Base-by-base conservation (phyloP, 192 early-diverging fungal genomes). In the Podila clonocystis region DNA sequence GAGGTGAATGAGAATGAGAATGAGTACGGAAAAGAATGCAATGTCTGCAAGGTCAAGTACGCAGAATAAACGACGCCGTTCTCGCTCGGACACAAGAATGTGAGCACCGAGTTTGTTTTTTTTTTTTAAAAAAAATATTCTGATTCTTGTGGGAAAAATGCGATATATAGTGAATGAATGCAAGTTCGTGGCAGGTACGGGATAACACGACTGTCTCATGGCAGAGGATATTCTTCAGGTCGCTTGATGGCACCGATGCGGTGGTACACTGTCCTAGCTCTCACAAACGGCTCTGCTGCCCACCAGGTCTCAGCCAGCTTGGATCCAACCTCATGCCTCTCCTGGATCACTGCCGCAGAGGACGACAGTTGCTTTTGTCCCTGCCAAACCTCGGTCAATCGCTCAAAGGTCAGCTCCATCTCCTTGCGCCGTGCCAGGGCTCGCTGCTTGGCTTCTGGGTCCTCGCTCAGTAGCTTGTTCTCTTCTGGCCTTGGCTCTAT, bases 311-410 rank as follows among this genome's bases (percentile, higher is more conserved):
- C 77, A 3, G 70, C 77, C 67, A 80, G 63, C 41, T 63, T 55
- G 22, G 29, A 31, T 20, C 77, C 77, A 17, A 80, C 77, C 20
- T 80, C 77, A 19, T 73, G 31, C 5, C 77, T 33, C 38, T 80
- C 77, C 49, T 80, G 77, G 15, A 73, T 80, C 15, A 80, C 77
- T 33, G 77, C 77, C 3, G 63, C 67, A 15, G 62, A 50, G 6
- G 70, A 73, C 22, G 77, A 80, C 3, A 80, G 63, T 64, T 80
- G 77, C 26, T 80, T 80, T 34, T 80, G 77, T 20, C 77, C 77
- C 28, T 73, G 70, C 77, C 77, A 80, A 24, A 80, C 67, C 67
- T 80, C 77, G 4, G 77, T 80, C 20, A 80, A 26, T 20, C 77
- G 26, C 49, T 80, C 77, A 58, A 80, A 80, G 1, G 77, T 80